Evolutionary conservation across 139 green algal genomes (phyloP).

Genomic region (Chlamydomonas urium): DNA sequence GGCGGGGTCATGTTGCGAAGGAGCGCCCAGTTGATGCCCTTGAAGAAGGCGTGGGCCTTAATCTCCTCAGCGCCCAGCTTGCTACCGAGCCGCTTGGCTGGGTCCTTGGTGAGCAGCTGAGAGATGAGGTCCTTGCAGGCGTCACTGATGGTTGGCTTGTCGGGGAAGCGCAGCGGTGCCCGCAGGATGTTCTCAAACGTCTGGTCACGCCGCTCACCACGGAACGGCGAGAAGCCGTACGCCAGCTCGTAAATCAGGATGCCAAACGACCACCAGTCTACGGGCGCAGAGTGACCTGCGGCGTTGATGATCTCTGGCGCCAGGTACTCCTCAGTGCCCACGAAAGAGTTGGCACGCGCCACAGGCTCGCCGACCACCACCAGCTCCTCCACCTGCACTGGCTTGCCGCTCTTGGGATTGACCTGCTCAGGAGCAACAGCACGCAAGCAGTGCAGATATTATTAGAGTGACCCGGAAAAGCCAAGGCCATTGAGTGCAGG

Average conservation of each 20-base stretch:
- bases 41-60: constrained; percentile 88
- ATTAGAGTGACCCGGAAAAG: too few species aligned
- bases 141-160: constrained; percentile 43
- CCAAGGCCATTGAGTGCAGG: too few species aligned
- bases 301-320: constrained; percentile 86
- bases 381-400: constrained; percentile 12
- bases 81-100: constrained; percentile 57
- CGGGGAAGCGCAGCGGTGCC: constrained; percentile 76
- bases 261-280: constrained; percentile 89
- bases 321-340: constrained; percentile 87
- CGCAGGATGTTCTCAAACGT: constrained; percentile 96
- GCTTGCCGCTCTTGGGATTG: constrained; percentile 20
- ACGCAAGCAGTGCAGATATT: background rate
- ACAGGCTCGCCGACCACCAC: constrained; percentile 78
- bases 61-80: constrained; percentile 87
- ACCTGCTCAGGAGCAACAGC: background rate
- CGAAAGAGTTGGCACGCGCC: constrained; percentile 86
- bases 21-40: constrained; percentile 81
- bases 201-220: constrained; percentile 66
- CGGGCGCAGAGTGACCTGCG: constrained; percentile 61
- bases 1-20: constrained; percentile 64
- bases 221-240: constrained; percentile 87
- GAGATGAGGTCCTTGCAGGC: constrained; percentile 70
- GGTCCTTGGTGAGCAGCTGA: constrained; percentile 77
- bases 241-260: constrained; percentile 96